Base-by-base conservation (phyloP, 2,329 filamentous ascomycete genomes). In the Colletotrichum gloeosporioides region DNA sequence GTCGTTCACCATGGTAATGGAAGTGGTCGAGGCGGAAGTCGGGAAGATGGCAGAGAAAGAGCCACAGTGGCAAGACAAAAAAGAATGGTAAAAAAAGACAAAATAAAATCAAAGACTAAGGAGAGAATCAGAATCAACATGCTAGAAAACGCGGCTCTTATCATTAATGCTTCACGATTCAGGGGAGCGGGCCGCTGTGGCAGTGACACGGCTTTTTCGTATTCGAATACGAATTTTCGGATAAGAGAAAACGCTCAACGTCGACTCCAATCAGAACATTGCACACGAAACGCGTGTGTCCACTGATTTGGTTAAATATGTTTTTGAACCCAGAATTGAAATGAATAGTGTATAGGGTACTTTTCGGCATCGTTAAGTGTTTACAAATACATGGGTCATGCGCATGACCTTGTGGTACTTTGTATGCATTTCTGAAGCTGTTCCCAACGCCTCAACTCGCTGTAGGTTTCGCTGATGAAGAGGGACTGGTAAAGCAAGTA, bases 1-100 rank as follows among this genome's bases (percentile, higher is more conserved):
- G 18, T 71, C 72, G 53, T 75, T 75, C n/a, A 75, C 49, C 68
- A 75, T 75, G 9, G 13, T 39, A 57, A 9, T 29, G 55, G 27
- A 7, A 13, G 1, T 29, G 4, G 25, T 29, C 3, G 25, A 29
- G 16, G 8, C 1, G 12, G n/a, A 62, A 5, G 29, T n/a, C 13
- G 6, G 15, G 4, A 22, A 18, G 9, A n/a, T 29, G 1, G 13
- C 4, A 18, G 57, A n/a, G 27, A 27, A 32, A 62, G 0, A 6
- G 0, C 9, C 12, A 32, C 4, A 22, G 12, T 5, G 2, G 22
- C 6, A 15, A 57, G 8, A 8, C 7, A 6, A 31, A 6, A 31
- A 29, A 59, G 15, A 25, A 29, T 18, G n/a, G 18, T 3, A 59
- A 8, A 2, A 12, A 34, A 5, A n/a, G n/a, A n/a, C n/a, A 8